Conservation (phyloP, 2,329 filamentous ascomycete species). For the Apiospora sp. region DNA sequence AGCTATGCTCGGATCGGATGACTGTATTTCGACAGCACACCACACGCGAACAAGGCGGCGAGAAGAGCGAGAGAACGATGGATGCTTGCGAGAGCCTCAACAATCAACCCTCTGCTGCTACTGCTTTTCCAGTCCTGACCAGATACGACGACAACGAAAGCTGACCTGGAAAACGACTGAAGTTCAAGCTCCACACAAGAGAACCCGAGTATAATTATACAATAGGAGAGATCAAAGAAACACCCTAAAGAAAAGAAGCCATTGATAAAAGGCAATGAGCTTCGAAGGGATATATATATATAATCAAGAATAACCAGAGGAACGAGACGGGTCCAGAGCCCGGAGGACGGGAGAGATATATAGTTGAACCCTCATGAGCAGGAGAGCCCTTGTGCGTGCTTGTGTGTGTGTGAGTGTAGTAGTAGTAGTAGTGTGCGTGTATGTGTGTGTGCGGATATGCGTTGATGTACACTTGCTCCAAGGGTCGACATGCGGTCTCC, state of each 20-base stretch:
- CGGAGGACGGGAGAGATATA: conserved; percentile 23
- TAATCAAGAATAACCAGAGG: conserved; percentile 16
- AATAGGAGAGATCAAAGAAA: conserved; percentile 35
- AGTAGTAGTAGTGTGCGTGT: conserved; percentile 14
- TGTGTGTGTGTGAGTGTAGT: conserved; percentile 21
- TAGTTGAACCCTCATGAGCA: conserved; percentile 32
- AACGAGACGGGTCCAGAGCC: conserved; percentile 22
- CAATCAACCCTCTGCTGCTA: neutral
- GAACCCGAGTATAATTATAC: conserved; percentile 41
- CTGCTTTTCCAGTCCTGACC: conserved; percentile 15
- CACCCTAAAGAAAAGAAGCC: conserved; percentile 49
- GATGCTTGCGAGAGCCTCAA: conserved; percentile 21
- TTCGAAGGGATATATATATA: conserved; percentile 35
- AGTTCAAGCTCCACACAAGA: conserved; percentile 28
- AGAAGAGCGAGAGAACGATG: conserved; percentile 24
- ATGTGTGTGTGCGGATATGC: conserved; percentile 18
- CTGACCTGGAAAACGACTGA: conserved; percentile 22
- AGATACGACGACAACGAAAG: conserved; percentile 19
- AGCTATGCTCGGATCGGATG: neutral
- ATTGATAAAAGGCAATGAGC: conserved; percentile 47
- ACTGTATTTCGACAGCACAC: conserved; percentile 15
- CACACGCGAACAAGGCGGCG: neutral
- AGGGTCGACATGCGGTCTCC: conserved; percentile 27
- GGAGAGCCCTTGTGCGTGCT: conserved; percentile 24
- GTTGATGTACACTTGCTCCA: conserved; percentile 25